These are phyloP conservation scores for Sporisorium sorghi DNA, from an alignment of 1,284 basidiomycete genomes.

Conservation along the genomic window DNA sequence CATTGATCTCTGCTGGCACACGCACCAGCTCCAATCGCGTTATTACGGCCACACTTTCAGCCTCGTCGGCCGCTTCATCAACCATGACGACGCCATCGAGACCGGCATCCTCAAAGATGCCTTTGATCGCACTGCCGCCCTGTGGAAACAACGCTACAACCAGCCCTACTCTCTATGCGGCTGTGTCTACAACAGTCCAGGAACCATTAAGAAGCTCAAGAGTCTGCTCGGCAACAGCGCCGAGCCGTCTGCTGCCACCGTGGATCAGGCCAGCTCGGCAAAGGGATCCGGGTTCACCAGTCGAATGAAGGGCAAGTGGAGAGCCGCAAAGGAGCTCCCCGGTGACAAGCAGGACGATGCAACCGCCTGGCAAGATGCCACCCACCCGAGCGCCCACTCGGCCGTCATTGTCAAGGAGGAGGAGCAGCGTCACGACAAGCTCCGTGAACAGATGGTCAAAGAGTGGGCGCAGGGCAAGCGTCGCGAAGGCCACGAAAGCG, in stretches of 20 bases:
- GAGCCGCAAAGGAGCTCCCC: slow-evolving; percentile 36
- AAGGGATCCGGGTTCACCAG: slow-evolving; percentile 24
- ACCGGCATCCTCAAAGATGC: slow-evolving; percentile 48
- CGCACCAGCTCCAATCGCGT: slow-evolving; percentile 45
- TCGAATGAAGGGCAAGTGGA: slow-evolving; percentile 43
- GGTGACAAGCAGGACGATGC: slow-evolving; percentile 32
- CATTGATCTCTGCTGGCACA: slow-evolving; percentile 63
- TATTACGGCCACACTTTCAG: slow-evolving; percentile 47
- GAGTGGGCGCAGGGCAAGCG: slow-evolving; percentile 46
- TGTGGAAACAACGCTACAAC: slow-evolving; percentile 45
- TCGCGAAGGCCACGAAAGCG: slow-evolving; percentile 45
- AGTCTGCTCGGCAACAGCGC: slow-evolving; percentile 19
- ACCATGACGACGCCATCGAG: slow-evolving; percentile 61
- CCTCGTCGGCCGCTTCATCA: slow-evolving; percentile 57
- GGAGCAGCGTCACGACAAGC: slow-evolving; percentile 35
- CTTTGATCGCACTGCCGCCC: slow-evolving; percentile 51
- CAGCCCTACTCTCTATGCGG: slow-evolving; percentile 59
- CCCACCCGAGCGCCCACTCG: slow-evolving; percentile 50
- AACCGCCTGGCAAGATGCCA: slow-evolving; percentile 36
- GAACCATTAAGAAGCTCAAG: slow-evolving; percentile 40
- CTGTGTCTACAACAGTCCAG: slow-evolving; percentile 47
- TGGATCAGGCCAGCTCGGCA: slow-evolving; percentile 3
- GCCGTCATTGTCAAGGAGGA: slow-evolving; percentile 46
- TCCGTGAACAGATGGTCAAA: slow-evolving; percentile 29
- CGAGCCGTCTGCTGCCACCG: slow-evolving; percentile 2